Evolutionary conservation across 345 rosid species (phyloP).

Genomic region (Corchorus capsularis): DNA sequence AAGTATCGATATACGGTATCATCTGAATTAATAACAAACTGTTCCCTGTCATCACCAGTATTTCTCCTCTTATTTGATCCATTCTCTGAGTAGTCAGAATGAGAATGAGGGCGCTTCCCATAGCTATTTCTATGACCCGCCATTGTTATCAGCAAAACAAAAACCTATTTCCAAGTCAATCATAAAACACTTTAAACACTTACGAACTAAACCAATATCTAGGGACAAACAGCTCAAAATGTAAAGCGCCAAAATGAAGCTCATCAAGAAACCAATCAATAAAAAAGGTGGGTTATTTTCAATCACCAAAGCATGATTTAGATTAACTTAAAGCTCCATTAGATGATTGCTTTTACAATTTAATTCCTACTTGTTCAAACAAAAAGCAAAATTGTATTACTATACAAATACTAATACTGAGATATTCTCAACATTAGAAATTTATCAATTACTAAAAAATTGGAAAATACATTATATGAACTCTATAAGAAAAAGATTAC

Average conservation of each 20-base stretch:
- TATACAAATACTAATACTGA: neutral
- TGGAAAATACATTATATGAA: neutral
- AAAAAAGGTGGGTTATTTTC: neutral
- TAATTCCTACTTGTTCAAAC: neutral
- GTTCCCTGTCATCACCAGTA: constrained; percentile 74
- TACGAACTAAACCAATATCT: neutral
- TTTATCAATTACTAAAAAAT: neutral
- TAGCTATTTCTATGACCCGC: constrained; percentile 84
- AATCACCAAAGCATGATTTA: neutral
- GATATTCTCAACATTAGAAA: neutral
- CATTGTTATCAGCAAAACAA: constrained; percentile 34
- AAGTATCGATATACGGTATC: constrained; percentile 88
- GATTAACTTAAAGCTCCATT: neutral
- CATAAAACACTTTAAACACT: neutral
- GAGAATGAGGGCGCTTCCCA: constrained; percentile 78
- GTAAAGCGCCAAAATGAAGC: constrained; percentile 4
- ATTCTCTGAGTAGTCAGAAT: constrained; percentile 62
- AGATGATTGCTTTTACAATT: neutral
- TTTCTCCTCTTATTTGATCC: constrained; percentile 70
- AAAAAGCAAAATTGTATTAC: neutral
- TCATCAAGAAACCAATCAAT: neutral
- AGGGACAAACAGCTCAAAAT: neutral
- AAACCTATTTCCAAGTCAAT: constrained; percentile 21
- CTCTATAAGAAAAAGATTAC: neutral
- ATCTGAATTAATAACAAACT: constrained; percentile 54